phyloP scores from a whole-genome alignment of 805 yeast species.

The Zygosaccharomyces bailii region DNA sequence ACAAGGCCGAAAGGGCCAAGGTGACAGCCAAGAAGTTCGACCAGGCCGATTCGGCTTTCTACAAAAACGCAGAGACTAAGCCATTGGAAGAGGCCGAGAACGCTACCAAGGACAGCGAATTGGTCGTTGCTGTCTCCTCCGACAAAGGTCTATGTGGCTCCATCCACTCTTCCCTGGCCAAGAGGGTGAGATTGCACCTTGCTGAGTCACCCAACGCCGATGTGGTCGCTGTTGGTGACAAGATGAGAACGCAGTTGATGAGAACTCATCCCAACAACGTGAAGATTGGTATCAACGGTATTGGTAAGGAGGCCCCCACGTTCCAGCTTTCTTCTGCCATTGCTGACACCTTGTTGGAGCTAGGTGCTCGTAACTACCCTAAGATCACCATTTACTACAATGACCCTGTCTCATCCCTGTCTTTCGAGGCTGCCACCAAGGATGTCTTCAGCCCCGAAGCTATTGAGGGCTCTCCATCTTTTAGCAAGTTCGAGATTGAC shows the following conservation, averaged over 20 bases:
- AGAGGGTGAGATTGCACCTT: conserved; percentile 72
- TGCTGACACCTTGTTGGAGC: conserved; percentile 71
- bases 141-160: conserved; percentile 99
- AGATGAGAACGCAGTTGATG: conserved; percentile 79
- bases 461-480: conserved; percentile 80
- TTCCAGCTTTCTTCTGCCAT: conserved; percentile 86
- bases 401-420: conserved; percentile 80
- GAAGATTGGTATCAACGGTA: conserved; percentile 77
- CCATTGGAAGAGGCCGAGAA: conserved; percentile 41
- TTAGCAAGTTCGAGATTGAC: conserved; percentile 76
- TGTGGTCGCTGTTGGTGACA: conserved; percentile 89
- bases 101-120: conserved; percentile 53
- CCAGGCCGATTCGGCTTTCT: conserved; percentile 75
- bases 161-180: conserved; percentile 91
- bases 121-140: conserved; percentile 84
- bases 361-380: conserved; percentile 49
- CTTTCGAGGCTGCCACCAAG: conserved; percentile 78
- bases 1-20: conserved; percentile 95
- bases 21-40: conserved; percentile 79
- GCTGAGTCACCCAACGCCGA: conserved; percentile 65
- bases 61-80: conserved; percentile 74
- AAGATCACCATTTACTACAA: conserved; percentile 81
- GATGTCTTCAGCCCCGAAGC: conserved; percentile 66
- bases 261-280: conserved; percentile 74
- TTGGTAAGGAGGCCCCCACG: conserved; percentile 96